These are phyloP conservation scores for Globisporangium alternatum DNA, from an alignment of 352 stramenopile genomes.

Conservation along the genomic window DNA sequence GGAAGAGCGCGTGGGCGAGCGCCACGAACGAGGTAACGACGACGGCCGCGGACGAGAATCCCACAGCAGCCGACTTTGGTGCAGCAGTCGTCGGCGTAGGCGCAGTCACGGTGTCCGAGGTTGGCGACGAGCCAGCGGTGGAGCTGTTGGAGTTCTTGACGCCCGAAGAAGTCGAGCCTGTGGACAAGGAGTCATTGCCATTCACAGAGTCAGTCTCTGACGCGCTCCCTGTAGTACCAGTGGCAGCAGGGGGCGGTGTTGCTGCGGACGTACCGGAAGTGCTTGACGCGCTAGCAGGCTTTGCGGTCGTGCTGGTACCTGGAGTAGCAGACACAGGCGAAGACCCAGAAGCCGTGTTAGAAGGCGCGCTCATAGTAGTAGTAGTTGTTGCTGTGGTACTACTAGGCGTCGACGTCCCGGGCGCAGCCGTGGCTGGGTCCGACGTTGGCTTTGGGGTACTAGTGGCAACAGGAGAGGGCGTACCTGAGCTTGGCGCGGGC, in stretches of 20 bases:
- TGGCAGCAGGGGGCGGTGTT: background rate
- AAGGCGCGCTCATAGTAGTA: background rate
- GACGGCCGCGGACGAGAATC: background rate
- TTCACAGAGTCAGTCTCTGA: slow-evolving; percentile 6
- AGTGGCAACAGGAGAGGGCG: background rate
- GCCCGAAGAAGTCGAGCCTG: background rate
- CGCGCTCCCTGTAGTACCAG: background rate
- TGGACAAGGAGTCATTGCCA: slow-evolving; percentile 1
- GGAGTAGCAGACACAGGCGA: background rate
- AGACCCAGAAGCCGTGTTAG: background rate
- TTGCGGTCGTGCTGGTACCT: slow-evolving; percentile 7
- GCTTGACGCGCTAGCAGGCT: background rate
- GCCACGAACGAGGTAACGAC: slow-evolving; percentile 2
- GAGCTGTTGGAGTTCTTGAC: background rate
- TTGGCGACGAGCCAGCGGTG: background rate
- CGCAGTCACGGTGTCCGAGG: background rate
- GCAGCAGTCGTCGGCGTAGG: background rate
- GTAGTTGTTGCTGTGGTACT: background rate
- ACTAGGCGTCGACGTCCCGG: background rate
- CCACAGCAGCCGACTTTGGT: background rate
- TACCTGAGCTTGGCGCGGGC: slow-evolving; percentile 5
- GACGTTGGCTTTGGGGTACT: slow-evolving; percentile 4
- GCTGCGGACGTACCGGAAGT: slow-evolving; percentile 2
- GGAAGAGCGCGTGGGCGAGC: slow-evolving; percentile 2
- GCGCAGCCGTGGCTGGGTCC: background rate